Conservation (phyloP, 352 stramenopile species). For the Phytopythium aichiense region DNA sequence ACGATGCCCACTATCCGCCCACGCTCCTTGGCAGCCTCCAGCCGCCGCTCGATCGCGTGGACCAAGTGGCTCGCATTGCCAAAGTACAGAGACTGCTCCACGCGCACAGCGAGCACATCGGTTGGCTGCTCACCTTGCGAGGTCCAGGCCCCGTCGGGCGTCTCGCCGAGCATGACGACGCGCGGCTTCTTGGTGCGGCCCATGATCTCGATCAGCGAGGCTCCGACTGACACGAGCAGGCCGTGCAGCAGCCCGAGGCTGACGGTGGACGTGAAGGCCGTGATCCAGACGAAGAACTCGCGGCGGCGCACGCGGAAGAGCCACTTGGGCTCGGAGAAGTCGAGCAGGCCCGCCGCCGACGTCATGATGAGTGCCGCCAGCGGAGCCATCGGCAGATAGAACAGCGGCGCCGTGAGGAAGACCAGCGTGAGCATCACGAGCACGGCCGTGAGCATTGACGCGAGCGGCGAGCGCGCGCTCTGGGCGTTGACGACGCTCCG, state of each 20-base stretch:
- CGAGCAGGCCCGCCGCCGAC: slow-evolving; percentile 81
- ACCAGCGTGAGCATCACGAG: slow-evolving; percentile 89
- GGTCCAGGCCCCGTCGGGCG: slow-evolving; percentile 29
- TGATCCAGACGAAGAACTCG: slow-evolving; percentile 66
- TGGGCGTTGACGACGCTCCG: slow-evolving; percentile 91
- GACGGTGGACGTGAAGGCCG: slow-evolving; percentile 44
- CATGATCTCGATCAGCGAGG: slow-evolving; percentile 64
- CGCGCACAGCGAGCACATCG: slow-evolving; percentile 52
- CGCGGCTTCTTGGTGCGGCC: slow-evolving; percentile 51
- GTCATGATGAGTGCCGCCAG: slow-evolving; percentile 90
- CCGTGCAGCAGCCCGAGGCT: slow-evolving; percentile 42
- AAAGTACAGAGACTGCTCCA: slow-evolving; percentile 72
- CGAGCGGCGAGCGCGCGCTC: slow-evolving; percentile 83
- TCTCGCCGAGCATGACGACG: slow-evolving; percentile 39
- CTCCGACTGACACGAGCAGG: slow-evolving; percentile 45
- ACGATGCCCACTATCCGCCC: slow-evolving; percentile 69
- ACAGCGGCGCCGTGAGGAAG: slow-evolving; percentile 85
- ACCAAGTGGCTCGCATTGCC: slow-evolving; percentile 64
- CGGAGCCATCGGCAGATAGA: slow-evolving; percentile 85
- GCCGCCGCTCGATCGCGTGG: slow-evolving; percentile 37
- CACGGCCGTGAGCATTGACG: slow-evolving; percentile 83
- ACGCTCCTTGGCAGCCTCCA: slow-evolving; percentile 32
- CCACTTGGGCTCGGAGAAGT: slow-evolving; percentile 84
- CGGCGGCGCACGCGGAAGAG: slow-evolving; percentile 57
- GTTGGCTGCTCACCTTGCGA: slow-evolving; percentile 15